These are phyloP conservation scores for Aspergillus brunneoviolaceus DNA, from an alignment of 2,329 filamentous ascomycete species.

Conservation along the genomic window DNA sequence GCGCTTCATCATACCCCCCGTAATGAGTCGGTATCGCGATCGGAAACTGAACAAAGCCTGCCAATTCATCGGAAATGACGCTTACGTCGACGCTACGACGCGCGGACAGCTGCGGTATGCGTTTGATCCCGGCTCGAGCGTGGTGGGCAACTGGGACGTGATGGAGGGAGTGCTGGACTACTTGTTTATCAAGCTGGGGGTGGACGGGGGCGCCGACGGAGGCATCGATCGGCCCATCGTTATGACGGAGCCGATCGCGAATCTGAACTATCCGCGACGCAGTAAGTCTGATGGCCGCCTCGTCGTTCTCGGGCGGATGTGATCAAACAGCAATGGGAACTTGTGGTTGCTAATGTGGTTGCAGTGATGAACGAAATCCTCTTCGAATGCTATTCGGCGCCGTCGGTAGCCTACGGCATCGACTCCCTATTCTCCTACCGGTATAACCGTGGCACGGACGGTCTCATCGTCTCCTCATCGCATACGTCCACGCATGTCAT, in stretches of 20 bases:
- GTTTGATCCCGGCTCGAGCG: constrained; percentile 85
- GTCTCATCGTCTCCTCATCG: constrained; percentile 86
- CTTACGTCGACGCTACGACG: constrained; percentile 91
- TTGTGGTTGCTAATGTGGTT: neutral
- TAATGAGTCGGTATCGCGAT: constrained; percentile 94
- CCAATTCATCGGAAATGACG: constrained; percentile 87
- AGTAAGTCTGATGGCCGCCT: constrained; percentile 56
- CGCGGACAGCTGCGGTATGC: constrained; percentile 85
- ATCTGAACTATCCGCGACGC: constrained; percentile 82
- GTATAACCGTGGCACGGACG: constrained; percentile 84
- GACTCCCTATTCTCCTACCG: constrained; percentile 95
- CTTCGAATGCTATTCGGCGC: constrained; percentile 92
- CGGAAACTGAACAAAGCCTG: constrained; percentile 90
- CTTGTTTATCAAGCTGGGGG: constrained; percentile 86
- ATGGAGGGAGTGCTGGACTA: constrained; percentile 95
- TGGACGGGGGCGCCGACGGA: constrained; percentile 67
- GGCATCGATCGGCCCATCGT: constrained; percentile 82
- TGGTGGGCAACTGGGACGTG: constrained; percentile 96
- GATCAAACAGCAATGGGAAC: neutral
- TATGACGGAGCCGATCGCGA: constrained; percentile 94
- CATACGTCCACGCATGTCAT: constrained; percentile 95
- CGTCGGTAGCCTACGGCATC: constrained; percentile 88
- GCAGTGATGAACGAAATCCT: constrained; percentile 94
- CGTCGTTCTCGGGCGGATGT: constrained; percentile 20
- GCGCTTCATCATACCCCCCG: constrained; percentile 75